Conservation (phyloP, 2,329 filamentous ascomycete genomes). For the Cordyceps cicadae region DNA sequence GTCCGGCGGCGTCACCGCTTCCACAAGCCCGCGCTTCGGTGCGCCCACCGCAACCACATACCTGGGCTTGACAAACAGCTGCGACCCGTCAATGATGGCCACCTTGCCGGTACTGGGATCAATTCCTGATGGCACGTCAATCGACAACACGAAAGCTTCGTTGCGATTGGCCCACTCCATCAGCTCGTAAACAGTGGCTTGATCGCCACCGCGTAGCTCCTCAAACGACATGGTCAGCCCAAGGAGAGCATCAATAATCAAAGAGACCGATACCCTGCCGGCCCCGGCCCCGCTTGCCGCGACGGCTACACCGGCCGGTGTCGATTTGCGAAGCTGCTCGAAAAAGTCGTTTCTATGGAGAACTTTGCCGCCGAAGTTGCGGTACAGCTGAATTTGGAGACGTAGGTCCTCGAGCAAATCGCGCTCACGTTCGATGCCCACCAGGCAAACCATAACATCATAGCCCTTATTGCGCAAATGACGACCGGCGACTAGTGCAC, state of each 20-base stretch:
- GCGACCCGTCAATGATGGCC: conserved; percentile 61
- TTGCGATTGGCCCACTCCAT: conserved; percentile 91
- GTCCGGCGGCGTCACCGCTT: conserved; percentile 54
- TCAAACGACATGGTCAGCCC: conserved; percentile 84
- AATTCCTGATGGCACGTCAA: conserved; percentile 88
- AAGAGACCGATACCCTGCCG: conserved; percentile 55
- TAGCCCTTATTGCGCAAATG: conserved; percentile 79
- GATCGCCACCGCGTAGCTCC: conserved; percentile 73
- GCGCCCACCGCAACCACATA: conserved; percentile 80
- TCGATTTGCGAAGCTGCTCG: conserved; percentile 45
- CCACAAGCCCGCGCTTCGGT: conserved; percentile 75
- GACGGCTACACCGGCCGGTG: conserved; percentile 20
- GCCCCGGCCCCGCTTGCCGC: conserved; percentile 34
- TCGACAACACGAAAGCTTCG: conserved; percentile 70
- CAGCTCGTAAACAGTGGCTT: conserved; percentile 76
- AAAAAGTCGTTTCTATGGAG: conserved; percentile 53
- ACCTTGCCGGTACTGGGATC: conserved; percentile 67
- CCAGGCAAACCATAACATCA: conserved; percentile 72
- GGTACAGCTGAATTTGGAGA: conserved; percentile 76
- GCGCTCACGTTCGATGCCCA: conserved; percentile 74
- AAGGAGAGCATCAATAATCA: conserved; percentile 84
- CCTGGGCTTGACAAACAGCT: conserved; percentile 71
- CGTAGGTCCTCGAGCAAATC: conserved; percentile 73
- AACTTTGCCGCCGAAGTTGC: conserved; percentile 71
- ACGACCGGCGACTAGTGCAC: conserved; percentile 76